phyloP scores from a whole-genome alignment of 148 eudicot genomes.

The Heliamphora exappendiculata region DNA sequence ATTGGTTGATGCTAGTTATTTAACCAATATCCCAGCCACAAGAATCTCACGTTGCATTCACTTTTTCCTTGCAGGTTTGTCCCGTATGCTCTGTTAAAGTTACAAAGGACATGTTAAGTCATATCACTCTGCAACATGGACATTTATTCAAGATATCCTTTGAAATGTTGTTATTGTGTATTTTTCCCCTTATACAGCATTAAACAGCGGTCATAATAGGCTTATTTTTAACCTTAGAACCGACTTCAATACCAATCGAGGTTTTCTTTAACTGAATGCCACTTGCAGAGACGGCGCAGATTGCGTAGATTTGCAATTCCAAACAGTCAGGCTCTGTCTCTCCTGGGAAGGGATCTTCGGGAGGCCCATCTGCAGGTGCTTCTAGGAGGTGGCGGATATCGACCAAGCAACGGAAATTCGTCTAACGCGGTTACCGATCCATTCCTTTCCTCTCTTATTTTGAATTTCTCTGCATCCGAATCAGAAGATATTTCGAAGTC shows the following conservation, averaged over 20 bases:
- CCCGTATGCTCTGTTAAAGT: conserved; percentile 73
- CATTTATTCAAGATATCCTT: conserved; percentile 91
- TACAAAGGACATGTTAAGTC: conserved; percentile 69
- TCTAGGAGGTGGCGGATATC: conserved; percentile 61
- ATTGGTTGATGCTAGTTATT: not conserved
- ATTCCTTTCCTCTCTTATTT: conserved; percentile 62
- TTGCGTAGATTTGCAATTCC: conserved; percentile 73
- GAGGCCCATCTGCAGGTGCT: conserved; percentile 91
- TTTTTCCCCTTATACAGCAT: not conserved
- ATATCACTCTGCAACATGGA: conserved; percentile 78
- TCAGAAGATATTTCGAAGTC: conserved; percentile 68
- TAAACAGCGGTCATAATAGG: no score
- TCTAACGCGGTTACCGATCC: conserved; percentile 47
- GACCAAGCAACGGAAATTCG: conserved; percentile 35
- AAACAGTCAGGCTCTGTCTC: conserved; percentile 66
- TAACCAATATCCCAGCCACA: not conserved
- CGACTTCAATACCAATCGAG: not conserved
- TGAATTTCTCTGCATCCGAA: conserved; percentile 62
- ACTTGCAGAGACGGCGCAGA: conserved; percentile 73
- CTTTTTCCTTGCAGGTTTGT: conserved; percentile 52
- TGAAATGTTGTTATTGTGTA: not conserved
- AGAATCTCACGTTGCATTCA: not conserved
- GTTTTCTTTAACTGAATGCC: conserved; percentile 42
- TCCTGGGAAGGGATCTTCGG: conserved; percentile 82
- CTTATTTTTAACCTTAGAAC: not conserved